phyloP scores from a whole-genome alignment of 2,329 filamentous ascomycete genomes.

The Fusarium buharicum region DNA sequence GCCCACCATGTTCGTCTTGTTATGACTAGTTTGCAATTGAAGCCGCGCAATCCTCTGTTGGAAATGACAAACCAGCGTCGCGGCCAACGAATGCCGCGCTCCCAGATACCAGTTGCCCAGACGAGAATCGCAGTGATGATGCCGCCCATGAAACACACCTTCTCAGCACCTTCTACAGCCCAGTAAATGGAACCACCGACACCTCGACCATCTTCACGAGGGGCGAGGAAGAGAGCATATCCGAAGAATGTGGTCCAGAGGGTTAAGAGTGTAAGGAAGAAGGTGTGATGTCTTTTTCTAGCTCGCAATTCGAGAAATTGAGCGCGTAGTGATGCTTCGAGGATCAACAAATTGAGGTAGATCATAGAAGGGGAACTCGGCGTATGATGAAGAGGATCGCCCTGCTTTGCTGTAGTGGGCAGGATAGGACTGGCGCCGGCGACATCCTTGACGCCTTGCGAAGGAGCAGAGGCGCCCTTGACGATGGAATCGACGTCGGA shows the following conservation, averaged over 20 bases:
- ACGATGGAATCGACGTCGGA: constrained; percentile 86
- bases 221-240: constrained; percentile 92
- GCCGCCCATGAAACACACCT: constrained; percentile 90
- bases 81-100: constrained; percentile 93
- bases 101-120: constrained; percentile 97
- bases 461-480: constrained; percentile 82
- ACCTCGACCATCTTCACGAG: constrained; percentile 91
- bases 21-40: constrained; percentile 97
- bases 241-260: constrained; percentile 86
- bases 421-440: constrained; percentile 57
- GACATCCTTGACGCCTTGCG: constrained; percentile 58
- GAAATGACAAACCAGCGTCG: constrained; percentile 88
- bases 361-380: constrained; percentile 96
- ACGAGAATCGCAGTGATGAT: constrained; percentile 87
- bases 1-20: constrained; percentile 84
- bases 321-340: constrained; percentile 91
- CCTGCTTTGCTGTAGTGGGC: constrained; percentile 57
- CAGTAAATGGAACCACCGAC: constrained; percentile 96
- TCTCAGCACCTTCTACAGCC: constrained; percentile 90
- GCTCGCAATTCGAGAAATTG: constrained; percentile 93
- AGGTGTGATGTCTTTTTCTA: constrained; percentile 88
- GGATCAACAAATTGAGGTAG: constrained; percentile 96
- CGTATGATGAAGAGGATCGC: constrained; percentile 80
- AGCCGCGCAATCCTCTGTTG: constrained; percentile 87
- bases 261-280: constrained; percentile 83